Evolutionary conservation across 2,329 filamentous ascomycete genomes (phyloP), one percentile per base, ranked within the genome.

Genomic region (Plectosphaerella sp.): DNA sequence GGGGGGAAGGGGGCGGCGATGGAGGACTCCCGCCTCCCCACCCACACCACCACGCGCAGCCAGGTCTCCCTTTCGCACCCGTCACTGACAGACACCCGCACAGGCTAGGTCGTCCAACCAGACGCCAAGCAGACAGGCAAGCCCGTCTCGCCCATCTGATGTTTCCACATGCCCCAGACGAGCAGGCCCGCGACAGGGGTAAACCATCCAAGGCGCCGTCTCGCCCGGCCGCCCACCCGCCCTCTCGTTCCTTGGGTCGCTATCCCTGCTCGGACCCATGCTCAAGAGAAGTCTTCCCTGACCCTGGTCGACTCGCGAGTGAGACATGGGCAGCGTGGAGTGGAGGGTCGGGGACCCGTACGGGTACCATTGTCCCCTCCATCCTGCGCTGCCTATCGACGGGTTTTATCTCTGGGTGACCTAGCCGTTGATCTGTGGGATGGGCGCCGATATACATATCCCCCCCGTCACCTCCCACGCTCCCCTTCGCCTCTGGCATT

Each of bases 401-500:
- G 59, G 64, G 69, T 68, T 71, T 72, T 70, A 70, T 69, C 68
- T 68, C 51, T 54, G 45, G 54, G 35, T 20, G 36, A 37, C 55
- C 47, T 43, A 49, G 49, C 51, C 62, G 66, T 71, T 72, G 68
- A 72, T 69, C 68, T 66, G 41, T 39, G 36, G 47, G 28, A 33
- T 61, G 65, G 68, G 64, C 62, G 47, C 62, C 62, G 65, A 62
- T 64, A 66, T 77, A 78, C 76, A 76, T 79, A 78, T 79, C 66
- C 73, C 75, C 41, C 41, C 74, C 72, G 64, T 72, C 72, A 65
- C 63, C 62, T 67, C 66, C 58, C 64, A 69, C 64, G 61, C 64
- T 68, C 65, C 57, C 59, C 58, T 60, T 55, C 59, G 35, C 52
- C 61, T 60, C 64, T 69, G 62, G 64, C 66, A 66, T 71, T 68